Percentiles rank a stretch among this genome's conserved stretches.
These are phyloP conservation scores for Phytophthora boehmeriae DNA, from an alignment of 352 stramenopile species.

Conservation along the genomic window DNA sequence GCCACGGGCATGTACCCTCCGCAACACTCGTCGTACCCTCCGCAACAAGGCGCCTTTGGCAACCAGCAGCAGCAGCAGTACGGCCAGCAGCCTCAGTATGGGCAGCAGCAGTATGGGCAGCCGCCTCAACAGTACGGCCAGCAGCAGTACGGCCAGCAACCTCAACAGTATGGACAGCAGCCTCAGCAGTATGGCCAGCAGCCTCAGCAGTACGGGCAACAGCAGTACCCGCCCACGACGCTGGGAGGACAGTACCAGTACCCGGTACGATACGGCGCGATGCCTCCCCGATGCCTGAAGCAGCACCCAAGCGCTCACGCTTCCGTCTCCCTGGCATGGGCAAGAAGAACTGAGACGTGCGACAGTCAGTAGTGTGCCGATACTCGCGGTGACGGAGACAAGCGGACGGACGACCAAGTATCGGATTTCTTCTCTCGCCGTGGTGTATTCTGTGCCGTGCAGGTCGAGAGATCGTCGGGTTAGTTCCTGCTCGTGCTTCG, in stretches of 20 bases:
- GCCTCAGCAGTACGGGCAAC: constrained; percentile 19
- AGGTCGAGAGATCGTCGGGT: constrained; percentile 1
- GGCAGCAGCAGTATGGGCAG: constrained; percentile 22
- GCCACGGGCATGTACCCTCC: constrained; percentile 57
- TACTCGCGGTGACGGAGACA: constrained; percentile 16
- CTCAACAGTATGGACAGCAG: constrained; percentile 15
- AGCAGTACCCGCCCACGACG: constrained; percentile 37
- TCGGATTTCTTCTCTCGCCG: constrained; percentile 14
- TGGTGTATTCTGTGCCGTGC: constrained; percentile 36
- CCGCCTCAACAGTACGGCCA: constrained; percentile 31
- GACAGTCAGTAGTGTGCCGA: constrained; percentile 18
- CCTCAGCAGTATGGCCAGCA: constrained; percentile 18
- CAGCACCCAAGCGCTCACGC: constrained; percentile 67
- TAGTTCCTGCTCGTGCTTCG: constrained; percentile 27
- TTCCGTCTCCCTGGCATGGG: constrained; percentile 70
- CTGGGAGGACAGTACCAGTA: constrained; percentile 59
- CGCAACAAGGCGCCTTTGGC: constrained; percentile 27
- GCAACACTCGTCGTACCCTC: constrained; percentile 51
- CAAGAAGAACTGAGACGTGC: constrained; percentile 80
- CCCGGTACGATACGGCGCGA: constrained; percentile 55
- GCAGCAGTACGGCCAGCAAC: constrained; percentile 22
- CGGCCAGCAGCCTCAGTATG: constrained; percentile 27
- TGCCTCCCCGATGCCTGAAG: constrained; percentile 58
- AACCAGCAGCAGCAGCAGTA: constrained; percentile 33
- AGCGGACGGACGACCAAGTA: constrained; percentile 23